Percentiles rank a stretch among this genome's conserved stretches.
Conservation (phyloP, 495 filamentous ascomycete genomes). For the Aspergillus leporis region DNA sequence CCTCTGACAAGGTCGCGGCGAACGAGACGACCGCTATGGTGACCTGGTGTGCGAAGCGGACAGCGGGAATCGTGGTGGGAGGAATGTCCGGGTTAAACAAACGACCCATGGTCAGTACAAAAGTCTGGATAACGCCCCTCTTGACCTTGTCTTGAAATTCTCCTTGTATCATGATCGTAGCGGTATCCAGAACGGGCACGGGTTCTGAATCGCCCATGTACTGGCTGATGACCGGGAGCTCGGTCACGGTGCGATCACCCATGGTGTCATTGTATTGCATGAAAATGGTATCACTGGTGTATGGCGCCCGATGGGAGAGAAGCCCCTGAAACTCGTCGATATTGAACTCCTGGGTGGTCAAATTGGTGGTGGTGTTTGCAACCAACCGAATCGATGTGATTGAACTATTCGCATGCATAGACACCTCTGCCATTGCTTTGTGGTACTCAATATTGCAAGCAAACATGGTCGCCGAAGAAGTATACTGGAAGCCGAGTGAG, state of each 20-base stretch:
- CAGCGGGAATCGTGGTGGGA: constrained; percentile 26
- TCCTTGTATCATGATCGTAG: constrained; percentile 31
- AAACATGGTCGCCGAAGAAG: constrained; percentile 34
- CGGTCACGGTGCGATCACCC: constrained; percentile 31
- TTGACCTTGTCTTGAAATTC: constrained; percentile 36
- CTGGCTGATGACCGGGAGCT: constrained; percentile 40
- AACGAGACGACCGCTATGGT: constrained; percentile 36
- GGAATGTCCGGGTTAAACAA: constrained; percentile 35
- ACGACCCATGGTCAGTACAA: constrained; percentile 38
- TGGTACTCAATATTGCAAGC: constrained; percentile 39
- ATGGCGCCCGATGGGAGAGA: constrained; percentile 35
- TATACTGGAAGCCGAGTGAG: constrained; percentile 18
- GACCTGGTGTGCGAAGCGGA: constrained; percentile 29
- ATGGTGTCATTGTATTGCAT: constrained; percentile 34
- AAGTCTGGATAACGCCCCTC: constrained; percentile 35
- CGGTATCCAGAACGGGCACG: constrained; percentile 35
- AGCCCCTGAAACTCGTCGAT: constrained; percentile 38
- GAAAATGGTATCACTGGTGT: constrained; percentile 43
- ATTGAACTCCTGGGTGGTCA: constrained; percentile 33
- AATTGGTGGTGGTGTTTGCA: constrained; percentile 17
- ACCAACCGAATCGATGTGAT: constrained; percentile 30
- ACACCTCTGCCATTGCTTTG: constrained; percentile 31
- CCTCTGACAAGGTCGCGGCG: constrained; percentile 36
- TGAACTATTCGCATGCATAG: constrained; percentile 46
- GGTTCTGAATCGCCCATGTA: constrained; percentile 37